These are phyloP conservation scores for Avena sativa DNA, from an alignment of 176 grass and related monocot species.

Conservation along the genomic window DNA sequence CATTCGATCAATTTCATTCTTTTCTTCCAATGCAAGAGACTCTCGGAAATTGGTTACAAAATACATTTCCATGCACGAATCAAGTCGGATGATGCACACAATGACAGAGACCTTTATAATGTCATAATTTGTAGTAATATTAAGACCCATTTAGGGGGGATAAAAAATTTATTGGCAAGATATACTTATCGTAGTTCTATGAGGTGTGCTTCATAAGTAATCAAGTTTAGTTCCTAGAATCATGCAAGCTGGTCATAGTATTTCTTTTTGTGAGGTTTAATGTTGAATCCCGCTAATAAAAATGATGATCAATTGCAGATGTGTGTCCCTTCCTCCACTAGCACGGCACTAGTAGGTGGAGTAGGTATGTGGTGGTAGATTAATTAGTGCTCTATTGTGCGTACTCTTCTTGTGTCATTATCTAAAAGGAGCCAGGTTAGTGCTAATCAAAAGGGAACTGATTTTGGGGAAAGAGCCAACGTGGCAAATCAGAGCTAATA, in stretches of 20 bases:
- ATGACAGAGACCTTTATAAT: neutral
- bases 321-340: constrained; percentile 43
- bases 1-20: neutral
- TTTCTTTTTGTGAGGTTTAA: neutral
- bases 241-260: neutral
- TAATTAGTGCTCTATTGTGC: constrained; percentile 10
- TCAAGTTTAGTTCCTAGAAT: neutral
- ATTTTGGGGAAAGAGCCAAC: neutral
- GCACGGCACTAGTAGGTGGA: constrained; percentile 13
- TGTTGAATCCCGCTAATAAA: neutral
- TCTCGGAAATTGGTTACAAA: neutral
- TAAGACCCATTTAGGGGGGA: neutral
- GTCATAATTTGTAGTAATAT: neutral
- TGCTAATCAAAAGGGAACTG: neutral
- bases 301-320: neutral
- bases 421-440: constrained; percentile 2
- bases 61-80: neutral
- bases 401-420: constrained; percentile 27
- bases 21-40: neutral
- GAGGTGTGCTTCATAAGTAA: constrained; percentile 11
- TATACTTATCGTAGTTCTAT: neutral
- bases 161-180: neutral
- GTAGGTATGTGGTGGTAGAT: constrained; percentile 5
- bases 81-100: neutral
- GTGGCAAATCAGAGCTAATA: neutral